Base-by-base conservation (phyloP, 2,329 filamentous ascomycete genomes). In the Phyllosticta citribraziliensis region DNA sequence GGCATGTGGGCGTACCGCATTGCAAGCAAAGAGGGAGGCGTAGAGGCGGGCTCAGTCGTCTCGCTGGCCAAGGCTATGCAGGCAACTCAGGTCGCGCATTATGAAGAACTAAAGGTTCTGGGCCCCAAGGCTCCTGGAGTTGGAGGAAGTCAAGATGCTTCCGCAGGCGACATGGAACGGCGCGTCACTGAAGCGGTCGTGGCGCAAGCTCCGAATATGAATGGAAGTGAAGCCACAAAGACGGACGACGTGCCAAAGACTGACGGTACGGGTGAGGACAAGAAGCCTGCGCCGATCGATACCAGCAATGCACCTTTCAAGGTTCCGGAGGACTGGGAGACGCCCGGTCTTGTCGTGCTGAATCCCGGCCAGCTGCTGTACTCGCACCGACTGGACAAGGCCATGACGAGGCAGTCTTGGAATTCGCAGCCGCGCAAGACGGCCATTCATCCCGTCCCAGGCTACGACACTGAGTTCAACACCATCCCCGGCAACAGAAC, bases 281-380 rank as follows among this genome's bases (percentile, higher is more conserved):
- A 52, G 27, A 22, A 58, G 14, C 63, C 64, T 19, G 14, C 17
- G 27, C 64, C 63, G 2, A 25, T 63, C 17, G 64, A 65, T 40
- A 58, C 58, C 2, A 33, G 22, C 14, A 30, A 56, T n/a, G 57
- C 47, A 2, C 54, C 56, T n/a, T 40, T 60, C 25, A 51, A 55
- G 52, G 30, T 55, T 9, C 55, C 60, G 4, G 55, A 55, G 2
- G 30, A 51, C 35, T 62, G 55, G 5, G 57, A 70, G 4, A 64
- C 68, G 1, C 84, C 81, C 0, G 88, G 82, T 2, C 75, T 97
- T 61, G 75, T 97, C 27, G 76, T 96, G 25, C 83, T 90, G 54
- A 97, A 96, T 70, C 79, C 84, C 3, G 90, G 89, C 4, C 86
- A 95, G 74, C 76, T 89, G 19, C 78, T 86, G 67, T 97, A 90